Base-by-base conservation (phyloP, 495 filamentous ascomycete genomes). In the Penicillium salamii region DNA sequence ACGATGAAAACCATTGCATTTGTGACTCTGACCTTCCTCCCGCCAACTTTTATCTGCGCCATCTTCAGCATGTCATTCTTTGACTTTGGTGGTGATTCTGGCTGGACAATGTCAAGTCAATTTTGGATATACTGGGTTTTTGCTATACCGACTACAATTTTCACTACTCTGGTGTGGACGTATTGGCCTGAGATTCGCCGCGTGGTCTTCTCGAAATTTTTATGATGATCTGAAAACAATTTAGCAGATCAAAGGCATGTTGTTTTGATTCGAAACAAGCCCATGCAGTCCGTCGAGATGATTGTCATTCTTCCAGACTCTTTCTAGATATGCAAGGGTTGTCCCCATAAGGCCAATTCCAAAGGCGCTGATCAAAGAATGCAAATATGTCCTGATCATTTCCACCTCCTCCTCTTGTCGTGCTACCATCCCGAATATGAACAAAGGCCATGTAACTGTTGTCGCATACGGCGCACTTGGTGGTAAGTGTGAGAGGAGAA, bases 31-130 rank as follows among this genome's bases (percentile, higher is more conserved):
- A 36, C 43, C 4, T 46, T 46, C 8, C 43, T 69, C 15, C 66
- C 66, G 20, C 63, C 66, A 14, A 68, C 66, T 1, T 69, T 68
- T 19, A 59, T 62, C 24, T 69, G 52, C n/a, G 66, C 63, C 11
- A 42, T 66, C 42, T 66, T 66, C 50, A 62, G 62, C 34, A 66
- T 55, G 36, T 62, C 53, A 1, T 66, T 66, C 43, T 66, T 66
- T 39, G 50, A 56, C 18, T 66, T 39, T 7, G 45, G 45, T 3
- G 53, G 61, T 1, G 47, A 33, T 24, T 46, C 31, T 18, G 48
- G 43, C 15, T 65, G 54, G 61, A 47, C 35, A 20, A 53, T 63
- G 28, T 63, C 61, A 1, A 51, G 42, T 23, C 62, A 62, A 21
- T 62, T 68, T 33, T 67, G 63, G 63, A 44, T 68, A 20, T 68